phyloP scores from a whole-genome alignment of 345 rosid species.

The Populus ilicifolia region DNA sequence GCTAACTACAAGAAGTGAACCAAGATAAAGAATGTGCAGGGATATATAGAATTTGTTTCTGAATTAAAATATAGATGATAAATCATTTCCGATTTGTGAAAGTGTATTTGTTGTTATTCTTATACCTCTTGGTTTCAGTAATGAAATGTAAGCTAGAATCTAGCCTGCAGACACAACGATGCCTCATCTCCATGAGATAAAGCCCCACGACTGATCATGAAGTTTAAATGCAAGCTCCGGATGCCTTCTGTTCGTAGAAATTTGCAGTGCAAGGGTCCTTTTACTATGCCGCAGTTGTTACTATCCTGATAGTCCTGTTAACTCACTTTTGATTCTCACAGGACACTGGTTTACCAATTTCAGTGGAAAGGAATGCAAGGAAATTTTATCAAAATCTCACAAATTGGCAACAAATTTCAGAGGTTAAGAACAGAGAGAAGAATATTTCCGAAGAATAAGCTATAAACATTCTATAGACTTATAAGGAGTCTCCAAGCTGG shows the following conservation, averaged over 20 bases:
- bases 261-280: not conserved
- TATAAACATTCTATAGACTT: too few relatives aligned
- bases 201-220: not conserved
- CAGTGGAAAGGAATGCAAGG: not conserved
- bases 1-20: constrained; percentile 11
- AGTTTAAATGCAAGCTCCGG: not conserved
- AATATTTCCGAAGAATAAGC: too few relatives aligned
- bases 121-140: not conserved
- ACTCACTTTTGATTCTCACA: not conserved
- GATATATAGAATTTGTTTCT: too few relatives aligned
- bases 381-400: not conserved
- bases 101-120: not conserved
- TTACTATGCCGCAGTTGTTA: not conserved
- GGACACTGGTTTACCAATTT: not conserved
- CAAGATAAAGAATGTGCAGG: not conserved
- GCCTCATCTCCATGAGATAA: not conserved
- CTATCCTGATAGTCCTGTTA: not conserved
- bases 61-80: not conserved
- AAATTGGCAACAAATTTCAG: not conserved
- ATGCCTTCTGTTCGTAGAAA: not conserved
- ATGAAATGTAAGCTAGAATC: not conserved
- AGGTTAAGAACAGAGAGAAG: not conserved
- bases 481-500: too few relatives aligned
- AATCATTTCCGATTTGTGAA: too few relatives aligned
- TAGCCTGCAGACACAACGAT: not conserved